Conservation (phyloP, 768 basidiomycete genomes). For the Xanthoconium stramineum region DNA sequence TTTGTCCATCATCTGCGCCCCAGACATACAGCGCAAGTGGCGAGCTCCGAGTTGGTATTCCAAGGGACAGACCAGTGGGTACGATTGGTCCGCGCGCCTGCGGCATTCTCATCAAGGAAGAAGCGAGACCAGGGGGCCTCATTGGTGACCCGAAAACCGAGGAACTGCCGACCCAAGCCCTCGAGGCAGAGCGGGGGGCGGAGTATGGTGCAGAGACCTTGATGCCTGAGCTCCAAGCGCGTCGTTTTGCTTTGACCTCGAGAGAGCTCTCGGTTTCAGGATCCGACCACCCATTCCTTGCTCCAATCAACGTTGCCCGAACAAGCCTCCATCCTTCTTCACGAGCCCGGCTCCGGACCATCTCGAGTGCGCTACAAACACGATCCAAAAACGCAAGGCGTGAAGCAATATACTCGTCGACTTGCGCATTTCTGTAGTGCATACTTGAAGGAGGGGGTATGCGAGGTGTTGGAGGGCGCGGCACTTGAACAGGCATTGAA, state of each 20-base stretch:
- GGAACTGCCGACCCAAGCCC: slow-evolving; percentile 18
- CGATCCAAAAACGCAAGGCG: slow-evolving; percentile 31
- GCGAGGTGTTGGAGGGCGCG: neutral
- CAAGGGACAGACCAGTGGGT: slow-evolving; percentile 43
- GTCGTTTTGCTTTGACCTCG: slow-evolving; percentile 55
- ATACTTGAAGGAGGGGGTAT: slow-evolving; percentile 8
- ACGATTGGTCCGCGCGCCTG: slow-evolving; percentile 21
- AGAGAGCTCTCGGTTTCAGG: slow-evolving; percentile 36
- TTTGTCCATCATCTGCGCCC: slow-evolving; percentile 37
- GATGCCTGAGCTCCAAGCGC: slow-evolving; percentile 63
- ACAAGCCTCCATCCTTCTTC: slow-evolving; percentile 38
- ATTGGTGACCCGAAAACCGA: neutral
- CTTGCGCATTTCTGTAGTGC: neutral
- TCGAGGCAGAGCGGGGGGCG: neutral
- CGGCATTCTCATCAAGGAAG: neutral
- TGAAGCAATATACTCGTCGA: slow-evolving; percentile 14
- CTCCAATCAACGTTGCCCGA: slow-evolving; percentile 26
- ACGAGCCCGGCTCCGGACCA: slow-evolving; percentile 42
- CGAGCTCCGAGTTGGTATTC: slow-evolving; percentile 49
- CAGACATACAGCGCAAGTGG: slow-evolving; percentile 43
- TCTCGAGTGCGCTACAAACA: slow-evolving; percentile 39
- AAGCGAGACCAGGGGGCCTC: slow-evolving; percentile 22
- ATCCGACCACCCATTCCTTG: slow-evolving; percentile 28
- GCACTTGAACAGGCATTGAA: neutral
- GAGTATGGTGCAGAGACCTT: slow-evolving; percentile 35